Conservation (phyloP, 495 filamentous ascomycete species). For the Bombardia bombarda region DNA sequence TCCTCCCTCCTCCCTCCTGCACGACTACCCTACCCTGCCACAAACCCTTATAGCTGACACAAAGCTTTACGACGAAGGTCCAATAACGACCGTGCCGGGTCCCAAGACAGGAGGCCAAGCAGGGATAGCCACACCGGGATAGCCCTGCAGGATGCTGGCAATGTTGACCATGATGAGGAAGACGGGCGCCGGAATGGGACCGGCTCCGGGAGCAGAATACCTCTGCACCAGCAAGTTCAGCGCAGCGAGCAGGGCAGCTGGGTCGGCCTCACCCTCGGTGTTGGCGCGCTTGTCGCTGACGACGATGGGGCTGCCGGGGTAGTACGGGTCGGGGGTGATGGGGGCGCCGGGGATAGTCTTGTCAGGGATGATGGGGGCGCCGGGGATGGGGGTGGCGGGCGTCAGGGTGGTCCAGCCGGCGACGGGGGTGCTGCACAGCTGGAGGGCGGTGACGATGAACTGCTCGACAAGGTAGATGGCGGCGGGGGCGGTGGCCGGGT, state of each 20-base stretch:
- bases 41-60: not conserved
- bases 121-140: constrained; percentile 8
- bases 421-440: constrained; percentile 13
- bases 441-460: constrained; percentile 15
- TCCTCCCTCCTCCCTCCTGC: not conserved
- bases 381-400: constrained; percentile 24
- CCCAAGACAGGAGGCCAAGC: constrained; percentile 17
- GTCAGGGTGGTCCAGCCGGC: constrained; percentile 15
- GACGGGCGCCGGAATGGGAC: constrained; percentile 12
- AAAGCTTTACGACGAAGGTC: constrained; percentile 16
- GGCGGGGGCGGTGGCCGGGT: constrained; percentile 9
- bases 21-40: too few species aligned
- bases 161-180: constrained; percentile 13
- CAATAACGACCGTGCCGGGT: constrained; percentile 11
- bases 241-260: constrained; percentile 9
- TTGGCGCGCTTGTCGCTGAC: constrained; percentile 4
- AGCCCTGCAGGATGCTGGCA: constrained; percentile 11
- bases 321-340: constrained; percentile 23
- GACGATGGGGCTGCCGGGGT: constrained; percentile 22
- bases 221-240: constrained; percentile 11
- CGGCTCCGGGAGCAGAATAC: constrained; percentile 11
- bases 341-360: constrained; percentile 15
- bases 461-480: constrained; percentile 17
- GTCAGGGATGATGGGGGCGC: constrained; percentile 10
- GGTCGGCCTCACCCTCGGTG: constrained; percentile 1